phyloP scores from a whole-genome alignment of 305 asterid species.

The Rubia balearica region DNA sequence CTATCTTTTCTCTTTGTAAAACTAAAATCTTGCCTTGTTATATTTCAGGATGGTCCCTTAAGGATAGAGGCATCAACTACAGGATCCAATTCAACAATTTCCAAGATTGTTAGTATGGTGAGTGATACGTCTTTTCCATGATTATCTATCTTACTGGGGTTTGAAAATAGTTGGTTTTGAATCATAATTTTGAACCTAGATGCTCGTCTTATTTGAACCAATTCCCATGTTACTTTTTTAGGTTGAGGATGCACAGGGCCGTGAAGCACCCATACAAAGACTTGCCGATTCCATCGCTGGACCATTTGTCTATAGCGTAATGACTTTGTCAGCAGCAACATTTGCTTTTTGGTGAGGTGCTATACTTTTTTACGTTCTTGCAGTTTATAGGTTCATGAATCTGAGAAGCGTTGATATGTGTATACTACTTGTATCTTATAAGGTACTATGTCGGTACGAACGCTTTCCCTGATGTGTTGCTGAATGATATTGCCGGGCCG shows the following conservation, averaged over 20 bases:
- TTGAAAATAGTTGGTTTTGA: background rate
- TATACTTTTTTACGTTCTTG: conserved; percentile 21
- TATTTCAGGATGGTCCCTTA: conserved; percentile 88
- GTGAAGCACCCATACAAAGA: conserved; percentile 99
- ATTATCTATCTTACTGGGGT: background rate
- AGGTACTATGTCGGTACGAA: conserved; percentile 83
- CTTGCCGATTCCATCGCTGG: conserved; percentile 99
- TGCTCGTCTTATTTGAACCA: too few species aligned
- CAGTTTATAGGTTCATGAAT: background rate
- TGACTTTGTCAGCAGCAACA: conserved; percentile 92
- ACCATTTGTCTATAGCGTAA: conserved; percentile 86
- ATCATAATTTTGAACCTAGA: background rate
- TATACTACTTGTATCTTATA: conserved; percentile 18
- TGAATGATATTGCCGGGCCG: conserved; percentile 96
- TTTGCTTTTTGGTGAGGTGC: conserved; percentile 81
- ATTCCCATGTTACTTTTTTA: conserved; percentile 11
- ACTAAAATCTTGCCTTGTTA: conserved; percentile 19
- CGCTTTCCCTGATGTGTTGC: conserved; percentile 79
- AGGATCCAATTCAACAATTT: conserved; percentile 90
- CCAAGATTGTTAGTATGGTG: conserved; percentile 93
- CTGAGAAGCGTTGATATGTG: conserved; percentile 9
- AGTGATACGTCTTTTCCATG: conserved; percentile 18
- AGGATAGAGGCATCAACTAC: conserved; percentile 85
- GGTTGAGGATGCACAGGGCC: conserved; percentile 99
- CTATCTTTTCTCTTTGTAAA: background rate